Base-by-base conservation (phyloP, 2,329 filamentous ascomycete species). In the Nemania abortiva region DNA sequence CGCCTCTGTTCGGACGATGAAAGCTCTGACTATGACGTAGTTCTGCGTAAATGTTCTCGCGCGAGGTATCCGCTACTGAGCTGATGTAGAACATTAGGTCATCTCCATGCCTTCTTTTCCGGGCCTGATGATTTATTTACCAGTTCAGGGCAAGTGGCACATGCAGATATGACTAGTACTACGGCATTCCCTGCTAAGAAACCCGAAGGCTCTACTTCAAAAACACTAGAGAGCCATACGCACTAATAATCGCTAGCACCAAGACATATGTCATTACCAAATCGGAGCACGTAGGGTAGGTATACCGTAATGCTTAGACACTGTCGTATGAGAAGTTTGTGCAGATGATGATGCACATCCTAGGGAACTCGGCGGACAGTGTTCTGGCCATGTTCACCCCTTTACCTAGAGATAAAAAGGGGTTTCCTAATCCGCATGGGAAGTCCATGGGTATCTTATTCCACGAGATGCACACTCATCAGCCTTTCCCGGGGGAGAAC, bases 311-410 rank as follows among this genome's bases (percentile, higher is more conserved):
- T 13, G 27, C 49, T 9, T 6, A 20, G 4, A 3, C 18, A 13
- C 24, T 52, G 10, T 22, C 49, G 1, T 52, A 22, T 22, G 49
- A 52, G 5, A 56, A 69, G 9, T 61, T 61, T 15, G 58, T 53
- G 7, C 58, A 53, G 5, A n/a, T 3, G 1, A 7, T 61, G 3
- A 53, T 61, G 58, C 22, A 11, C 6, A 61, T 7, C 1, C 20
- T 29, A 6, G 58, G 58, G 6, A 39, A 42, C 18, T 4, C 4
- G 2, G 49, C 53, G 3, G 2, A 42, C 2, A 18, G 3, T 18
- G 42, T 61, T 20, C 18, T 11, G 20, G 34, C 20, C 15, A 20
- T 53, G 22, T 61, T n/a, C 10, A 53, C 58, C 6, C 1, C 47
- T 2, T 11, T 53, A 15, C 11, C 58, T 1, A 20, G 1, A 1